These are phyloP conservation scores for California macrophylla DNA, from an alignment of 441 rosid genomes.

Conservation along the genomic window DNA sequence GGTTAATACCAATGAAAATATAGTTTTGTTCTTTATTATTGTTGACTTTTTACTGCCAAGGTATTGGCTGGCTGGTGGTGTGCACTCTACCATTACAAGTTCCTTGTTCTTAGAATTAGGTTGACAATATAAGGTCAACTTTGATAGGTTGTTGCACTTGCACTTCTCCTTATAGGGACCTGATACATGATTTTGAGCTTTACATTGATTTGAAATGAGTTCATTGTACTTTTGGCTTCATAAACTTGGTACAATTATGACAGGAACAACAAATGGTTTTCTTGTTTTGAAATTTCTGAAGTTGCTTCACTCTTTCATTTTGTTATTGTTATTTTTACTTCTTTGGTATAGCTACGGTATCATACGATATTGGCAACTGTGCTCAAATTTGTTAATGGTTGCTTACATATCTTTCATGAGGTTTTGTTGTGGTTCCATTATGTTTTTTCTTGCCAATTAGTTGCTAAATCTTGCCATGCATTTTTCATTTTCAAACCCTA, in stretches of 20 bases:
- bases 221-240: background rate
- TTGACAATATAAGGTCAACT: background rate
- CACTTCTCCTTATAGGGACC: background rate
- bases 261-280: background rate
- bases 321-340: background rate
- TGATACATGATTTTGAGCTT: background rate
- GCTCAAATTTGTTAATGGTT: background rate
- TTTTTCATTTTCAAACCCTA: slow-evolving; percentile 1
- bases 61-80: background rate
- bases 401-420: background rate
- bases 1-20: background rate
- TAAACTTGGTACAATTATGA: background rate
- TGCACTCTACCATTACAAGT: background rate
- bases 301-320: background rate
- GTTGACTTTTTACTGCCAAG: background rate
- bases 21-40: background rate
- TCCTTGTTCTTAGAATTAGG: background rate
- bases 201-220: background rate
- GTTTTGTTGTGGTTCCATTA: background rate
- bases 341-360: background rate
- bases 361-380: background rate
- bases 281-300: background rate
- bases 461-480: slow-evolving; percentile 9
- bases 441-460: slow-evolving; percentile 4
- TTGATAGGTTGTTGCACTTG: background rate